Conservation (phyloP, 345 rosid genomes). For the Corymbia maculata region DNA sequence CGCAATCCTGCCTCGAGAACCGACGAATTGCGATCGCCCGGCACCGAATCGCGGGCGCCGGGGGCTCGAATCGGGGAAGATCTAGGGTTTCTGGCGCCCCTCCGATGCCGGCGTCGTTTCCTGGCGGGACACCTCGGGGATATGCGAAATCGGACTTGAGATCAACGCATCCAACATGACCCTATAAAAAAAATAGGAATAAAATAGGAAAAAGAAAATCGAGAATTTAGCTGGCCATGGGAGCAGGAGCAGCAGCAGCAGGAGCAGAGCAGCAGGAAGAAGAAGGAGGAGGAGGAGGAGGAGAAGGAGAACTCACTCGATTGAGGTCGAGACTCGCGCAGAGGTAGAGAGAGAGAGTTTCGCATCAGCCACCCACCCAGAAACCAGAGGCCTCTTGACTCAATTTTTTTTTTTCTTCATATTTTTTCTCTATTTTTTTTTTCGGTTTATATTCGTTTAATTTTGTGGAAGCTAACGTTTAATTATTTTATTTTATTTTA, state of each 20-base stretch:
- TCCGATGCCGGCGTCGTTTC: slow-evolving; percentile 2
- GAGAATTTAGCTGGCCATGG: neutral
- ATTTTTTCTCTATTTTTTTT: neutral
- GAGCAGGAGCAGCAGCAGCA: neutral
- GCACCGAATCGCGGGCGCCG: slow-evolving; percentile 14
- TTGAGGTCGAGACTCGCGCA: slow-evolving; percentile 6
- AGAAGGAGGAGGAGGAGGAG: neutral
- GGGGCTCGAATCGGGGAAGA: slow-evolving; percentile 13
- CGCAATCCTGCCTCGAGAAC: neutral
- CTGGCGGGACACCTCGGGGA: neutral
- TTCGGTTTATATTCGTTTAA: neutral
- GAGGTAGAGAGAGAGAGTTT: neutral
- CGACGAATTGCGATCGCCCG: neutral
- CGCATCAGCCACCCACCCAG: neutral
- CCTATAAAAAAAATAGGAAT: neutral
- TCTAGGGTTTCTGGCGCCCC: slow-evolving; percentile 29
- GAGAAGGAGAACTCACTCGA: slow-evolving; percentile 25
- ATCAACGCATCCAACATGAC: neutral
- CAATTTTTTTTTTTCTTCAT: neutral
- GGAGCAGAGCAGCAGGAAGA: neutral
- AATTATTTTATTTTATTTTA: neutral
- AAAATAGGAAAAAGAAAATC: neutral
- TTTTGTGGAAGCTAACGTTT: neutral
- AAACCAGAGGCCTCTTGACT: neutral
- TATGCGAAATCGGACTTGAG: neutral